Conservation (phyloP, 2,329 filamentous ascomycete species). For the Trichoderma aggressivum region DNA sequence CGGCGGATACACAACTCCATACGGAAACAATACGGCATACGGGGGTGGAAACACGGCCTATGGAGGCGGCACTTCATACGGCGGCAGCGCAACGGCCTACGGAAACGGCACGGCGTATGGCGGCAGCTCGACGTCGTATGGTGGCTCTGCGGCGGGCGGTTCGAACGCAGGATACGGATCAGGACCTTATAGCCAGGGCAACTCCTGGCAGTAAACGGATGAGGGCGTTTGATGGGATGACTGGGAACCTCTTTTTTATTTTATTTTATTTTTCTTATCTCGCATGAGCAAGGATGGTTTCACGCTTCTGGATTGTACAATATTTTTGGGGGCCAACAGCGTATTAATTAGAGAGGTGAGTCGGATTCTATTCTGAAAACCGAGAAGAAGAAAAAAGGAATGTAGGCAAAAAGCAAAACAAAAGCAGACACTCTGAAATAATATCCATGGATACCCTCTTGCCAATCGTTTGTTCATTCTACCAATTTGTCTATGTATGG, state of each 20-base stretch:
- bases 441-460: neutral
- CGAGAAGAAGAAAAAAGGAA: neutral
- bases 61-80: conserved; percentile 52
- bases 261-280: neutral
- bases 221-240: conserved; percentile 18
- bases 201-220: conserved; percentile 42
- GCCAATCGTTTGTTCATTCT: neutral
- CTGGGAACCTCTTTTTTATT: conserved; percentile 11
- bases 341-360: conserved; percentile 10
- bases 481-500: conserved; percentile 5
- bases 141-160: conserved; percentile 3
- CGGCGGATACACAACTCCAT: conserved; percentile 68
- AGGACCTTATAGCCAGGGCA: conserved; percentile 45
- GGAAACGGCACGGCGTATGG: conserved; percentile 30
- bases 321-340: conserved; percentile 12
- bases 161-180: conserved; percentile 23
- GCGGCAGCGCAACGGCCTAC: conserved; percentile 62
- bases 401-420: neutral
- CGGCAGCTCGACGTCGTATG: conserved; percentile 14
- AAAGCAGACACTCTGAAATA: neutral
- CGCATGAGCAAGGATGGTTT: conserved; percentile 3
- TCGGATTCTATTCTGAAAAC: neutral
- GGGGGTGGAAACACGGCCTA: conserved; percentile 64
- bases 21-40: conserved; percentile 65
- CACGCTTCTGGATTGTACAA: conserved; percentile 18